phyloP scores from a whole-genome alignment of 495 filamentous ascomycete genomes.

The Jackrogersella multiformis region DNA sequence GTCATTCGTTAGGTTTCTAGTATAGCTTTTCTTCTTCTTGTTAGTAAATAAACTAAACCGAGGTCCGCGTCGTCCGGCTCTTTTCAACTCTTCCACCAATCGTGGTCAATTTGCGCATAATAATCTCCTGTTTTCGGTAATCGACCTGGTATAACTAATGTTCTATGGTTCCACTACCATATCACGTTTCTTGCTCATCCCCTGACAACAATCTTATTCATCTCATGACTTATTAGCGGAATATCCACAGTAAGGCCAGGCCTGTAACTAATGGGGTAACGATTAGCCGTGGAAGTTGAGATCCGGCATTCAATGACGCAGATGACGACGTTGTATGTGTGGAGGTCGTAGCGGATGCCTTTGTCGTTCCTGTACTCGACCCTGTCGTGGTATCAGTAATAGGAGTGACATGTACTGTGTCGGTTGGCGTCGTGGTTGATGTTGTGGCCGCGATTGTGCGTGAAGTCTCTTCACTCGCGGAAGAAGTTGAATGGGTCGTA shows the following conservation, averaged over 20 bases:
- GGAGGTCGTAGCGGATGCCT: background rate
- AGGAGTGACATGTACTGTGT: background rate
- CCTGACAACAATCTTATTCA: conserved; percentile 8
- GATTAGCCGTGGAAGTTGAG: background rate
- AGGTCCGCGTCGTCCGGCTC: too few relatives aligned
- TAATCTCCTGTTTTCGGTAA: background rate
- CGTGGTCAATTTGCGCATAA: background rate
- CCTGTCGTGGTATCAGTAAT: background rate
- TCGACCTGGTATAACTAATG: background rate
- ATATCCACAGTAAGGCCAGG: conserved; percentile 1
- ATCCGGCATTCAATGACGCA: conserved; percentile 3
- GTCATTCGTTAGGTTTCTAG: conserved; percentile 2
- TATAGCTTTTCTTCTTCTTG: too few relatives aligned
- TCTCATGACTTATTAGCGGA: background rate
- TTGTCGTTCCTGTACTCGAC: background rate
- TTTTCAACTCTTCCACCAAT: conserved; percentile 7
- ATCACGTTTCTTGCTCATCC: conserved; percentile 5
- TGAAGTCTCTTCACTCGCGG: background rate
- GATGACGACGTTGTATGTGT: background rate
- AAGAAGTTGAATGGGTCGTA: background rate
- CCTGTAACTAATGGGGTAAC: background rate
- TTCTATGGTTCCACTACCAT: background rate
- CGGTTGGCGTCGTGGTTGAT: background rate
- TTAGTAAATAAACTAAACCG: conserved; percentile 6
- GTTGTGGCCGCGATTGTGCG: conserved; percentile 13